Evolutionary conservation across 768 basidiomycete species (phyloP).

Genomic region (Hericium rajendrae): DNA sequence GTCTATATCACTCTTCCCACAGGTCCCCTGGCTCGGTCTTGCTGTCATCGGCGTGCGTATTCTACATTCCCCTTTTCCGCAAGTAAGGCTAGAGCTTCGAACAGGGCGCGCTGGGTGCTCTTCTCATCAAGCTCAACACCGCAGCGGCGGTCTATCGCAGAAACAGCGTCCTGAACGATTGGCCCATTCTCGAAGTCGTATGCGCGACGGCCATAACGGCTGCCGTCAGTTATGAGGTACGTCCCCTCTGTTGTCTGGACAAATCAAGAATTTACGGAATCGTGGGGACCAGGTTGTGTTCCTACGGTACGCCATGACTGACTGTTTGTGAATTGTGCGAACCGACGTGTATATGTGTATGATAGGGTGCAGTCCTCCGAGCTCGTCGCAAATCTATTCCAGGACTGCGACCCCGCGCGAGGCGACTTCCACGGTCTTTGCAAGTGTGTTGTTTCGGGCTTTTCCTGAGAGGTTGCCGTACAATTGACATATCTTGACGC

Average conservation of each 20-base stretch:
- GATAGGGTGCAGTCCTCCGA: slow-evolving; percentile 65
- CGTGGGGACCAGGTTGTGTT: slow-evolving; percentile 47
- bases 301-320: slow-evolving; percentile 32
- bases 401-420: slow-evolving; percentile 65
- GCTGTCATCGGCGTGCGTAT: slow-evolving; percentile 49
- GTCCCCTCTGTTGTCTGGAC: slow-evolving; percentile 10
- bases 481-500: not conserved
- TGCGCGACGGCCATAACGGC: slow-evolving; percentile 56
- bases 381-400: slow-evolving; percentile 74
- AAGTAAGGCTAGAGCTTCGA: slow-evolving; percentile 1
- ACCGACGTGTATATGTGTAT: not conserved
- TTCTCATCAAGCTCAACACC: slow-evolving; percentile 59
- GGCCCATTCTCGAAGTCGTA: slow-evolving; percentile 59
- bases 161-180: slow-evolving; percentile 43
- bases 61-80: not conserved
- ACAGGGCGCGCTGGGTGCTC: slow-evolving; percentile 56
- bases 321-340: not conserved
- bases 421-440: slow-evolving; percentile 70
- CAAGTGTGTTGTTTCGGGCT: slow-evolving; percentile 40
- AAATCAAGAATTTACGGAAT: not conserved
- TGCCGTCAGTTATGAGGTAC: slow-evolving; percentile 58
- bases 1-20: not conserved
- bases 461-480: not conserved
- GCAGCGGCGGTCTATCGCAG: slow-evolving; percentile 52
- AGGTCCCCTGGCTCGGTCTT: slow-evolving; percentile 66